Evolutionary conservation across 2,329 filamentous ascomycete species (phyloP), one percentile per base, ranked within the genome.

Genomic region (Penicillium sp.): DNA sequence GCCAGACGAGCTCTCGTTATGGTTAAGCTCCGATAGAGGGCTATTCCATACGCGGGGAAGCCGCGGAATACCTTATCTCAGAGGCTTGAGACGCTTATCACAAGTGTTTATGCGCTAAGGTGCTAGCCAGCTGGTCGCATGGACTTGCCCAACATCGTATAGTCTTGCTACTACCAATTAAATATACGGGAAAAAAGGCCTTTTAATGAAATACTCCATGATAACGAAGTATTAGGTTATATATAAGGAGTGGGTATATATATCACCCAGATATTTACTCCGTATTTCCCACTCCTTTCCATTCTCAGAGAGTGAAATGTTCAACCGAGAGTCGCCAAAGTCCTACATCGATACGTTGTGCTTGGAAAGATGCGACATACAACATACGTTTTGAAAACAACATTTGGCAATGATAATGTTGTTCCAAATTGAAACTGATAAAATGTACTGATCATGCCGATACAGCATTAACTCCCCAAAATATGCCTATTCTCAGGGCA

Each of bases 61-160:
- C 17, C 17, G 29, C n/a, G 4, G 13, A 29, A 7, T 15, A 43
- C n/a, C 44, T 48, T 51, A 50, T 43, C 45, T 27, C 4, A 33
- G n/a, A 29, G 17, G 39, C 38, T 21, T 17, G 31, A 25, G 15
- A 52, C 5, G 19, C 43, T 49, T 55, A 48, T 55, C 44, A 31
- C 21, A n/a, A 15, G 31, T 38, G 7, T 2, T 33, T 29, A n/a
- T 29, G 35, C 25, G 36, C 39, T 42, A 48, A 51, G 31, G 13
- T 48, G 44, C 41, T 53, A 47, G 33, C 27, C 6, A 4, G 12
- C 1, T 50, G 31, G 47, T 53, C 48, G 64, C 61, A 50, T 66
- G 64, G 51, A 63, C 64, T 54, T 66, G 23, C 63, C 62, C 39
- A 45, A 54, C 31, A 48, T 42, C 43, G 49, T 48, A 47, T 55